These are phyloP conservation scores for Ceratobasidium sp. DNA, from an alignment of 1,284 basidiomycete genomes.

Conservation along the genomic window DNA sequence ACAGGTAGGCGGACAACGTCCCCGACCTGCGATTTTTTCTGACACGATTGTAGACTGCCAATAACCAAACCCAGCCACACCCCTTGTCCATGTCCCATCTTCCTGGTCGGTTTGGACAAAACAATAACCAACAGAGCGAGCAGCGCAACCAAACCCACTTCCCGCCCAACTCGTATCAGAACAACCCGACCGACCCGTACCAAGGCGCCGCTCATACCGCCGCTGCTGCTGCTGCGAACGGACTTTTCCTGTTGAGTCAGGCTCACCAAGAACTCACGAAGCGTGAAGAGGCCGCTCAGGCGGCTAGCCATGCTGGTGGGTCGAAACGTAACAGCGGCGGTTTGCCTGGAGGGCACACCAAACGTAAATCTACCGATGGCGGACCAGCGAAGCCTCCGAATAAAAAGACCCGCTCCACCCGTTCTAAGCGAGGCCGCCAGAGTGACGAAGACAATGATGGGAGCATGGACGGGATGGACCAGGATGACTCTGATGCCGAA, in stretches of 20 bases:
- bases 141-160: slow-evolving; percentile 27
- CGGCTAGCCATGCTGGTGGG: slow-evolving; percentile 56
- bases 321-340: slow-evolving; percentile 50
- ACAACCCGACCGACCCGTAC: slow-evolving; percentile 35
- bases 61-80: slow-evolving; percentile 47
- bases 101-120: slow-evolving; percentile 39
- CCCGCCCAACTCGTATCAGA: slow-evolving; percentile 37
- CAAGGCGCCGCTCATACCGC: slow-evolving; percentile 45
- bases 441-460: slow-evolving; percentile 43
- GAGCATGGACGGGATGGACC: slow-evolving; percentile 46
- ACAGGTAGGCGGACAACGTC: slow-evolving; percentile 40
- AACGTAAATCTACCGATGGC: slow-evolving; percentile 44
- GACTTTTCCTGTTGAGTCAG: slow-evolving; percentile 90
- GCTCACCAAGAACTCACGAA: slow-evolving; percentile 97
- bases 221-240: slow-evolving; percentile 74
- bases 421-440: slow-evolving; percentile 36
- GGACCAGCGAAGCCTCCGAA: slow-evolving; percentile 24
- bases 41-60: slow-evolving; percentile 43
- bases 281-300: slow-evolving; percentile 68
- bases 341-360: slow-evolving; percentile 49
- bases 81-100: slow-evolving; percentile 45
- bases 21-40: slow-evolving; percentile 30
- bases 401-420: slow-evolving; percentile 39
- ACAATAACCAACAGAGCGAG: slow-evolving; percentile 49
- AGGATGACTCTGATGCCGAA: slow-evolving; percentile 49